Conservation (phyloP, 2,329 filamentous ascomycete genomes). For the Coleophoma cylindrospora region DNA sequence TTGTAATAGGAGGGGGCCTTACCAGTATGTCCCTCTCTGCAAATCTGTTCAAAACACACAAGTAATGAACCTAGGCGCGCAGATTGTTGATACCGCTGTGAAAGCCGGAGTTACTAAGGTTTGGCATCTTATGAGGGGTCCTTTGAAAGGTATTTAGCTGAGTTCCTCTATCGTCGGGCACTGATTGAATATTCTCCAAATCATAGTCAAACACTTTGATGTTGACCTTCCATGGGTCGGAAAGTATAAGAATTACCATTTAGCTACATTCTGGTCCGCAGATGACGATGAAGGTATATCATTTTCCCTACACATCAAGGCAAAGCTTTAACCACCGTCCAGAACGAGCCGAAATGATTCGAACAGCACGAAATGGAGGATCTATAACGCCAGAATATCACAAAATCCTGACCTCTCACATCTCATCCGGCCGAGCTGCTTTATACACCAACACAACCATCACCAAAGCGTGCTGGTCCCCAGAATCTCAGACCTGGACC, state of each 20-base stretch:
- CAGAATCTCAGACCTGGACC: background rate
- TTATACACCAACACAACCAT: slow-evolving; percentile 51
- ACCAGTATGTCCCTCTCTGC: slow-evolving; percentile 41
- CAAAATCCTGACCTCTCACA: slow-evolving; percentile 60
- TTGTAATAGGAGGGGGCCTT: slow-evolving; percentile 71
- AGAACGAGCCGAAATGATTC: slow-evolving; percentile 54
- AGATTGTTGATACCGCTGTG: slow-evolving; percentile 64
- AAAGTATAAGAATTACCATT: slow-evolving; percentile 74
- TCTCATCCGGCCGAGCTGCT: slow-evolving; percentile 43
- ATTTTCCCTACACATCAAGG: slow-evolving; percentile 47
- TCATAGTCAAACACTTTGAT: slow-evolving; percentile 67
- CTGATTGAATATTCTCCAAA: background rate
- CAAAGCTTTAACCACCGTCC: background rate
- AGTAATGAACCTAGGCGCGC: slow-evolving; percentile 36
- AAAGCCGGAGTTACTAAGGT: slow-evolving; percentile 61
- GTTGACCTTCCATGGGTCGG: slow-evolving; percentile 74
- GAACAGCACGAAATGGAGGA: slow-evolving; percentile 64
- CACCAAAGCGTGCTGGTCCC: slow-evolving; percentile 19
- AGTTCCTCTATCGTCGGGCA: background rate
- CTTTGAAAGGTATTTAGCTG: slow-evolving; percentile 22
- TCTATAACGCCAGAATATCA: slow-evolving; percentile 63
- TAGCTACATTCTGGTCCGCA: slow-evolving; percentile 72
- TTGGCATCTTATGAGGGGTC: slow-evolving; percentile 63
- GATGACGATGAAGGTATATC: slow-evolving; percentile 66
- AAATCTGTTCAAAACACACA: too few species aligned